Evolutionary conservation across 2,329 filamentous ascomycete genomes (phyloP).

Genomic region (Aspergillus viridinutans): DNA sequence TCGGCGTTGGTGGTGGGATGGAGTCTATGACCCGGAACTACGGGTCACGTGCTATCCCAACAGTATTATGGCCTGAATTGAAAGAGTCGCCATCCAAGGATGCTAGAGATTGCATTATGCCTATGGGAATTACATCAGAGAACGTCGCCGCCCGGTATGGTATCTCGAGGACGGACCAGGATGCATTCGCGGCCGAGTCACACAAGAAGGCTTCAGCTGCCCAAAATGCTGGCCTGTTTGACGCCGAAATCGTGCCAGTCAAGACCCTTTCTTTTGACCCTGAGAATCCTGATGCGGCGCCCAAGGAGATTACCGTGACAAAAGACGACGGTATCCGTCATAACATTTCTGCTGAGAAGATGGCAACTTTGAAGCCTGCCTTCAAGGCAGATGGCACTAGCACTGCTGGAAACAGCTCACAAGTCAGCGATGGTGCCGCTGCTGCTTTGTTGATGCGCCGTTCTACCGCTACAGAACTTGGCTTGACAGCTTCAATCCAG

Average conservation of each 20-base stretch:
- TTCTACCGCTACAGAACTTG: slow-evolving; percentile 70
- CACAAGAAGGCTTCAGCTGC: slow-evolving; percentile 71
- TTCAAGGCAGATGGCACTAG: slow-evolving; percentile 71
- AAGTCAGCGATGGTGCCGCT: slow-evolving; percentile 84
- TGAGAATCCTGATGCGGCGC: slow-evolving; percentile 55
- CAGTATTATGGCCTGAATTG: slow-evolving; percentile 71
- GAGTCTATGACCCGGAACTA: slow-evolving; percentile 97
- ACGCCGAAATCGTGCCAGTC: slow-evolving; percentile 75
- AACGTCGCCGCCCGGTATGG: slow-evolving; percentile 78
- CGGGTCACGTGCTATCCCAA: slow-evolving; percentile 76
- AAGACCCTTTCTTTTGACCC: slow-evolving; percentile 64
- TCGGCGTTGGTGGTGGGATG: slow-evolving; percentile 83
- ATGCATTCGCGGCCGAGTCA: slow-evolving; percentile 71
- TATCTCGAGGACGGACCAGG: slow-evolving; percentile 71
- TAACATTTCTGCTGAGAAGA: slow-evolving; percentile 62
- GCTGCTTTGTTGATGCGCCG: slow-evolving; percentile 80
- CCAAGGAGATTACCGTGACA: slow-evolving; percentile 62
- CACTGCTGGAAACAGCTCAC: slow-evolving; percentile 81
- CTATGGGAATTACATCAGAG: slow-evolving; percentile 86
- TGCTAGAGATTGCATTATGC: slow-evolving; percentile 83
- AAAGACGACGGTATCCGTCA: slow-evolving; percentile 80
- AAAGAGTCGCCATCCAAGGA: slow-evolving; percentile 61
- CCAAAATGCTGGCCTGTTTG: slow-evolving; percentile 65
- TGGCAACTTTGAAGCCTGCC: slow-evolving; percentile 78
- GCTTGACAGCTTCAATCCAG: slow-evolving; percentile 65